A percentile compares a stretch with the other conserved stretches of the same genome.
Evolutionary conservation across 305 asterid genomes (phyloP).

Genomic region (Solanum chacoense): DNA sequence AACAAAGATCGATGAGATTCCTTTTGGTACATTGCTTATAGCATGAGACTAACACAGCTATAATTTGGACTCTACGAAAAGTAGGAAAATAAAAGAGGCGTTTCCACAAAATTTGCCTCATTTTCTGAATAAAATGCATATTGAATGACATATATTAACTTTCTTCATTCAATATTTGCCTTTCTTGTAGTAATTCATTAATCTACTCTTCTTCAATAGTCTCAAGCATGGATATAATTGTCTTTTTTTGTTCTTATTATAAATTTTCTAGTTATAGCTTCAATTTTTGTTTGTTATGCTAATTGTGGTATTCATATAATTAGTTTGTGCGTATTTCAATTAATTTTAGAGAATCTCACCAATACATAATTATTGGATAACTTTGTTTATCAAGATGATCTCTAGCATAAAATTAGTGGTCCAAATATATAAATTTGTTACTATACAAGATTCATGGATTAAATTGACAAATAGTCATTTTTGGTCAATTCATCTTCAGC

Average conservation of each 20-base stretch:
- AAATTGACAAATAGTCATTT: background rate
- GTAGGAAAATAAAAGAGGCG: background rate
- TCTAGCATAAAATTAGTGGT: background rate
- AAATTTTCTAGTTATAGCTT: background rate
- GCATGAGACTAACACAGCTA: background rate
- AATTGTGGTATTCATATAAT: background rate
- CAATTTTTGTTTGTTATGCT: background rate
- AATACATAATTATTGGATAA: background rate
- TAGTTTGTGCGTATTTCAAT: rapidly evolving
- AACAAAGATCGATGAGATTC: background rate
- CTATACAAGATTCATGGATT: background rate
- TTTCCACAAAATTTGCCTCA: background rate
- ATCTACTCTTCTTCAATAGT: background rate
- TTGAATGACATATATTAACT: background rate
- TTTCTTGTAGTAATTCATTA: background rate
- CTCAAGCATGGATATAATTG: background rate
- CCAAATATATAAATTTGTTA: background rate
- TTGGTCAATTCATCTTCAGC: background rate
- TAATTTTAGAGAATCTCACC: background rate
- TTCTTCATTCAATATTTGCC: background rate
- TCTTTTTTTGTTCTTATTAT: background rate
- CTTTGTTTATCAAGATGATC: background rate
- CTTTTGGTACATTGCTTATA: background rate
- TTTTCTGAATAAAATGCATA: background rate
- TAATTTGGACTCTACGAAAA: background rate